Evolutionary conservation across 1,284 basidiomycete species (phyloP).

Genomic region (Sparassis latifolia): DNA sequence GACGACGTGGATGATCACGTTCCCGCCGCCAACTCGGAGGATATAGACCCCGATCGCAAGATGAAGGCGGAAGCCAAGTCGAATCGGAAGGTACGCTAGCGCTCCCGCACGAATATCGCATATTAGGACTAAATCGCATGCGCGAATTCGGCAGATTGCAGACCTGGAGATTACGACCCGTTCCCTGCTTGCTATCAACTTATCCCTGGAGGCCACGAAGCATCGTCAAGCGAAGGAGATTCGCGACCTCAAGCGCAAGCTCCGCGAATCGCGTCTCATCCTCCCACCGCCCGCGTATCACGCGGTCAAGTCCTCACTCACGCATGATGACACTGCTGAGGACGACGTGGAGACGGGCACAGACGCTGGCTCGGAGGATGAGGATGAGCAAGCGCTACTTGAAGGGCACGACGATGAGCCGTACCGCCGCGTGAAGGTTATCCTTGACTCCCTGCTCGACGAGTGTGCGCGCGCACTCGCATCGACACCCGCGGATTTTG

Average conservation of each 20-base stretch:
- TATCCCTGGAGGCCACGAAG: constrained; percentile 66
- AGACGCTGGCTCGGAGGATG: constrained; percentile 34
- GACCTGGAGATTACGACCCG: constrained; percentile 80
- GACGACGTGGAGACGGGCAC: constrained; percentile 30
- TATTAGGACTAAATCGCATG: constrained; percentile 59
- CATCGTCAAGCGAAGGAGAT: constrained; percentile 77
- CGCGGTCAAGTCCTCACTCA: constrained; percentile 43
- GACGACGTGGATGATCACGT: constrained; percentile 16
- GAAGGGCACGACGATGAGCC: constrained; percentile 38
- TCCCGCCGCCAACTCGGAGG: constrained; percentile 14
- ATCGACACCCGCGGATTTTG: constrained; percentile 45
- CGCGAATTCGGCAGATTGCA: constrained; percentile 66
- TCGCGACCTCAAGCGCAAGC: constrained; percentile 62
- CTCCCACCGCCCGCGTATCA: constrained; percentile 61
- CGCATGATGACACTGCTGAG: constrained; percentile 34
- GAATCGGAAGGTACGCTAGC: constrained; percentile 58
- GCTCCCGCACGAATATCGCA: not conserved
- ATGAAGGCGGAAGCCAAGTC: constrained; percentile 67
- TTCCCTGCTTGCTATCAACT: constrained; percentile 72
- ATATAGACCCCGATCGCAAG: constrained; percentile 41
- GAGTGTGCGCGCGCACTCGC: constrained; percentile 58
- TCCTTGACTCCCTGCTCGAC: constrained; percentile 60
- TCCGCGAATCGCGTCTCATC: constrained; percentile 70
- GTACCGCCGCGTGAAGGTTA: constrained; percentile 51
- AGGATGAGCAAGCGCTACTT: constrained; percentile 26